Conservation (phyloP, 345 rosid species). For the Diplotaxis tenuifolia region DNA sequence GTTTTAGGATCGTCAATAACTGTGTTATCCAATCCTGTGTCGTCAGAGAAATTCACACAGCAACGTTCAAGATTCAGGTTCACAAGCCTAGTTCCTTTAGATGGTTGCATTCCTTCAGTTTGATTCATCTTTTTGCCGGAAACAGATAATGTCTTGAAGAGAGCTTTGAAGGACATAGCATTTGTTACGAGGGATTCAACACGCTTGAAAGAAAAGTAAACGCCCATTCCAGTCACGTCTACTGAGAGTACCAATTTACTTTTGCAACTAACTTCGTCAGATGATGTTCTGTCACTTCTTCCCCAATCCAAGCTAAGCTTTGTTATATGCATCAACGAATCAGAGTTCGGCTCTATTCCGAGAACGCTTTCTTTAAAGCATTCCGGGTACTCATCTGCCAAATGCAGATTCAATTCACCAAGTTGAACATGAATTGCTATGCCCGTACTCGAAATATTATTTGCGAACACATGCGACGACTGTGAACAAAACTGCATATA, state of each 20-base stretch:
- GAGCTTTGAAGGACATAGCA: slow-evolving; percentile 69
- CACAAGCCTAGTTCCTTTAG: slow-evolving; percentile 71
- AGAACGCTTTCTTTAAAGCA: slow-evolving; percentile 78
- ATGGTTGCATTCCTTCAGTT: slow-evolving; percentile 48
- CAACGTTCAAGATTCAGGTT: slow-evolving; percentile 83
- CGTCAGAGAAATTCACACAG: slow-evolving; percentile 65
- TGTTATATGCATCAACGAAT: slow-evolving; percentile 81
- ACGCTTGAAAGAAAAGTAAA: slow-evolving; percentile 69
- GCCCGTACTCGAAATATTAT: slow-evolving; percentile 75
- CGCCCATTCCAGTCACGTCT: slow-evolving; percentile 86
- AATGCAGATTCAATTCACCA: slow-evolving; percentile 89
- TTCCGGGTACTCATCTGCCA: slow-evolving; percentile 95
- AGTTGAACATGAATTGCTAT: slow-evolving; percentile 84
- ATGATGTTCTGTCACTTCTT: slow-evolving; percentile 62
- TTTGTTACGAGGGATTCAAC: slow-evolving; percentile 69
- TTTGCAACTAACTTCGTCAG: slow-evolving; percentile 55
- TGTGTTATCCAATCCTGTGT: slow-evolving; percentile 63
- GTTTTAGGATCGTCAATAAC: slow-evolving; percentile 84
- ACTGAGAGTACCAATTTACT: slow-evolving; percentile 72
- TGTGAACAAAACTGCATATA: slow-evolving; percentile 79
- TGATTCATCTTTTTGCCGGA: slow-evolving; percentile 46
- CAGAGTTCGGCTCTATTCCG: slow-evolving; percentile 84
- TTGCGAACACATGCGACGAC: slow-evolving; percentile 91
- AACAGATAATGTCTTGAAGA: slow-evolving; percentile 57
- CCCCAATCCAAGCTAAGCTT: slow-evolving; percentile 96